These are phyloP conservation scores for Kodamaea kakaduensis DNA, from an alignment of 805 yeast genomes.

Conservation along the genomic window DNA sequence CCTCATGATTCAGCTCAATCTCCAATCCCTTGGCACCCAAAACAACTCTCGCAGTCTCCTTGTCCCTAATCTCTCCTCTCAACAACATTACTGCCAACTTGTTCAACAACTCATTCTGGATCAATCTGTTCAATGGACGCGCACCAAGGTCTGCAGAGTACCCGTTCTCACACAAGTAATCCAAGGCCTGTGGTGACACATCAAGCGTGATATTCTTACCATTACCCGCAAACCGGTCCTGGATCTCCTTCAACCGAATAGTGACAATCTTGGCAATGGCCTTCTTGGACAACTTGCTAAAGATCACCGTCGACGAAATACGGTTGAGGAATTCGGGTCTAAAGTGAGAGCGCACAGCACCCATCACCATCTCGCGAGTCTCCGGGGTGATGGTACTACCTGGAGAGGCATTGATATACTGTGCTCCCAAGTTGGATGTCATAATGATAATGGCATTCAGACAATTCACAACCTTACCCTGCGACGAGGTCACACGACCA, in stretches of 20 bases:
- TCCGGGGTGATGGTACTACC: conserved; percentile 61
- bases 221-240: conserved; percentile 76
- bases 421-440: conserved; percentile 98
- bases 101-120: conserved; percentile 84
- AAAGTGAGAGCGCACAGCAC: conserved; percentile 80
- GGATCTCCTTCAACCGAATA: conserved; percentile 80
- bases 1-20: conserved; percentile 83
- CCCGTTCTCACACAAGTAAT: conserved; percentile 79
- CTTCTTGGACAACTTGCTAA: conserved; percentile 86
- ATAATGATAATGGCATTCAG: conserved; percentile 88
- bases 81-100: conserved; percentile 83
- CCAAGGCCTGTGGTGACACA: conserved; percentile 72
- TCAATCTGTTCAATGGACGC: conserved; percentile 88
- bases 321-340: conserved; percentile 97
- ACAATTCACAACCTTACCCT: conserved; percentile 90
- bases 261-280: conserved; percentile 91
- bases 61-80: conserved; percentile 82
- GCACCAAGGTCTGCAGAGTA: conserved; percentile 95
- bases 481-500: conserved; percentile 92
- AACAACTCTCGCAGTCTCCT: conserved; percentile 74
- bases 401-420: conserved; percentile 66
- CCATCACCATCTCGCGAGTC: conserved; percentile 78
- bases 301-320: conserved; percentile 87
- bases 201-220: conserved; percentile 74
- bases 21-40: conserved; percentile 60